Percentiles rank a stretch among this genome's conserved stretches.
These are phyloP conservation scores for Euphorbia peplus DNA, from an alignment of 345 rosid genomes.

Conservation along the genomic window DNA sequence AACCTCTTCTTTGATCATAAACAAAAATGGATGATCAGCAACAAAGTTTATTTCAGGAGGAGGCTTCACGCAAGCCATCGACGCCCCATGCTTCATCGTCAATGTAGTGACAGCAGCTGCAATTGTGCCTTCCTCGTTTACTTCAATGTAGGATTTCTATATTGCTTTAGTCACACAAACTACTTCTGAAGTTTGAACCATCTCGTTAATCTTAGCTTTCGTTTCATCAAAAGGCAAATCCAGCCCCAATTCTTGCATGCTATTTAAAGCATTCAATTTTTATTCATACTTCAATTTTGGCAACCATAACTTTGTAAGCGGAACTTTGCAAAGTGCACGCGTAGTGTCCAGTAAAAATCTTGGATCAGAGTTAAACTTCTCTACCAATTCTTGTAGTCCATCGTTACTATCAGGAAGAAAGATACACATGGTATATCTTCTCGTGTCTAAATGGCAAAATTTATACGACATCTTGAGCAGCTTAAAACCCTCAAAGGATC, in stretches of 20 bases:
- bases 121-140: conserved; percentile 1
- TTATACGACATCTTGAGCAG: not conserved
- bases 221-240: too few relatives aligned
- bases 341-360: not conserved
- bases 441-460: too few relatives aligned
- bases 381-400: not conserved
- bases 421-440: too few relatives aligned
- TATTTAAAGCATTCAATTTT: not conserved
- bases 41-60: too few relatives aligned
- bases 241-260: not conserved
- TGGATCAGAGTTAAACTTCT: not conserved
- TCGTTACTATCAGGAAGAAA: conserved; percentile 12
- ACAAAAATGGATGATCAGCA: too few relatives aligned
- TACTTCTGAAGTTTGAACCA: not conserved
- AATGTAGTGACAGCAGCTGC: not conserved
- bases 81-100: too few relatives aligned
- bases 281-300: conserved; percentile 1
- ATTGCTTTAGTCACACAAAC: not conserved
- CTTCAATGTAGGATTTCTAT: not conserved
- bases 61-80: too few relatives aligned
- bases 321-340: not conserved
- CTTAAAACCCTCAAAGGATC: conserved; percentile 10
- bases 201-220: too few relatives aligned
- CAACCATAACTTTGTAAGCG: not conserved
- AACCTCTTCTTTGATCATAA: too few relatives aligned